Base-by-base conservation (phyloP, 2,329 filamentous ascomycete genomes). In the Myrmaecium sp. region DNA sequence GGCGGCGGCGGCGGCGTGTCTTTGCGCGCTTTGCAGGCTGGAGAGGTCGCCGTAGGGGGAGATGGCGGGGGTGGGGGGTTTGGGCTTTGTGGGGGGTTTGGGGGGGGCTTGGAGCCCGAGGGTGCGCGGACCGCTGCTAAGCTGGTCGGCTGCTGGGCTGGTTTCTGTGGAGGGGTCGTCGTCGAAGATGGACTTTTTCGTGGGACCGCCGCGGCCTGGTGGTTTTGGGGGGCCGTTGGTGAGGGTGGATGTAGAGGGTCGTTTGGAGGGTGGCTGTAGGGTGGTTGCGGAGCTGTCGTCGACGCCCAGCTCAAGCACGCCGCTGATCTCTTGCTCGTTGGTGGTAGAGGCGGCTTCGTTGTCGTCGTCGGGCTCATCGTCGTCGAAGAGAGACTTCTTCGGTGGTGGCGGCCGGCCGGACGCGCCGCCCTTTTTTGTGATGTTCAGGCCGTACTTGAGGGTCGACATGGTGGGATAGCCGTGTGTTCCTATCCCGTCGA, bases 1-100 rank as follows among this genome's bases (percentile, higher is more conserved):
- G 33, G 71, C 60, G 2, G 77, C 78, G 10, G 69, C 67, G 35
- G 72, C 60, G 19, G 69, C 66, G 38, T 76, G 63, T 38, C 66
- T 70, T 28, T 68, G 66, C 14, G 75, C 69, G 16, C 69, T 58
- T 17, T 74, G 58, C 2, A 67, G 55, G 39, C 69, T 68, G 3
- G 77, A 78, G 2, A 81, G 62, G 41, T 83, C 75, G 18, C 65
- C 66, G 38, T 69, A 74, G 43, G 30, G 31, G 7, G 25, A 21
- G 26, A 31, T 20, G 6, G 24, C 22, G 15, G 24, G 22, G 24
- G 24, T 26, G 4, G 13, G 4, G 22, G 16, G 22, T 23, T 16
- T 8, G 23, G 11, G 14, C 7, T 27, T 20, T 20, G 18, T n/a
- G 18, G n/a, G 7, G 7, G 7, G 18, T n/a, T 20, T 20, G 18